phyloP scores from a whole-genome alignment of 2,329 filamentous ascomycete genomes.

The Pseudophaeomoniella oleicola region DNA sequence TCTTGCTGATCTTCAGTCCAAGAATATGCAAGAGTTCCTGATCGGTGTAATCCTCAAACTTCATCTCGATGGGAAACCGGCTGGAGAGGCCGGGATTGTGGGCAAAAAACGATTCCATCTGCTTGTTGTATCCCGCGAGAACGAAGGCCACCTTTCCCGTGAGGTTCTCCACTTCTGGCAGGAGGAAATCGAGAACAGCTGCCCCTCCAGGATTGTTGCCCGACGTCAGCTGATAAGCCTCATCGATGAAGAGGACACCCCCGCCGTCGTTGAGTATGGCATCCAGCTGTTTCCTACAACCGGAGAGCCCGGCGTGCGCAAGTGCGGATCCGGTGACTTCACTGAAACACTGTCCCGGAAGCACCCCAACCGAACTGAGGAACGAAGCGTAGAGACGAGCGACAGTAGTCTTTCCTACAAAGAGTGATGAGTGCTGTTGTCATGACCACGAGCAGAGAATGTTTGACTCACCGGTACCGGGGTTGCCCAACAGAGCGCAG shows the following conservation, averaged over 20 bases:
- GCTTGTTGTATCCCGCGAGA: conserved; percentile 56
- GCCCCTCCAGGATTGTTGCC: conserved; percentile 42
- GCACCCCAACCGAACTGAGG: conserved; percentile 43
- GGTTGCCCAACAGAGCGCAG: conserved; percentile 53
- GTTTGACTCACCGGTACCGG: conserved; percentile 48
- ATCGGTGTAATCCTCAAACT: conserved; percentile 57
- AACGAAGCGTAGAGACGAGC: conserved; percentile 56
- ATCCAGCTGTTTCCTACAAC: conserved; percentile 42
- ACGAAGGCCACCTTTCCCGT: conserved; percentile 57
- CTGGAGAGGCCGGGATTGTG: conserved; percentile 60
- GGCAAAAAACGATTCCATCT: conserved; percentile 64
- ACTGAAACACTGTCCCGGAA: conserved; percentile 45
- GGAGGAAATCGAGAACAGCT: conserved; percentile 53
- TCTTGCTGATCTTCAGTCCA: conserved; percentile 35
- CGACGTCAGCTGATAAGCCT: conserved; percentile 59
- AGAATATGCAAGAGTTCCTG: conserved; percentile 50
- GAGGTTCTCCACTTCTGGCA: conserved; percentile 59
- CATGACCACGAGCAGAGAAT: conserved; percentile 2
- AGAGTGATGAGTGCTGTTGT: conserved; percentile 6
- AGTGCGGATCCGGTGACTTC: conserved; percentile 57
- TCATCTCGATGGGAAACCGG: conserved; percentile 50
- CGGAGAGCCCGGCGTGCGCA: conserved; percentile 45
- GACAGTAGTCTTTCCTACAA: conserved; percentile 56
- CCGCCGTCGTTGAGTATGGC: conserved; percentile 43
- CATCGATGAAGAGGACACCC: conserved; percentile 63